phyloP scores from a whole-genome alignment of 2,329 filamentous ascomycete genomes.

The Zymoseptoria brevis region DNA sequence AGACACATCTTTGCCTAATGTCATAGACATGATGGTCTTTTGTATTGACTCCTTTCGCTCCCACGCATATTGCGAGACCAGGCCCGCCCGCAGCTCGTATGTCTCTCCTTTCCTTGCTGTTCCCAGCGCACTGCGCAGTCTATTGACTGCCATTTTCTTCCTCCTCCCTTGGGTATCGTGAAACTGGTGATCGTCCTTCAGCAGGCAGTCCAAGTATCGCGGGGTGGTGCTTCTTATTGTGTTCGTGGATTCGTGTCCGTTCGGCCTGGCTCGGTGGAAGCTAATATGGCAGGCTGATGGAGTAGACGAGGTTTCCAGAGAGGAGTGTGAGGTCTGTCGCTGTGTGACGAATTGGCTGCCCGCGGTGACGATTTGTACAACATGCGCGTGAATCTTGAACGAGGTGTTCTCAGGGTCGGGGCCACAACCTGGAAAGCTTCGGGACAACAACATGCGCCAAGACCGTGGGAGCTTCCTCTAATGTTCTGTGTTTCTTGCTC shows the following conservation, averaged over 20 bases:
- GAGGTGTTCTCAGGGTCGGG: background rate
- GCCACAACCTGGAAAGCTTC: background rate
- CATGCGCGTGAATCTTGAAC: background rate
- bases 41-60: constrained; percentile 98
- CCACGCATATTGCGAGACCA: constrained; percentile 98
- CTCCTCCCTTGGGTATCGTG: constrained; percentile 2
- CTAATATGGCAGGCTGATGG: background rate
- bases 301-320: too few relatives aligned
- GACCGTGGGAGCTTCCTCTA: background rate
- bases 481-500: background rate
- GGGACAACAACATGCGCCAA: background rate
- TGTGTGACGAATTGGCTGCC: background rate
- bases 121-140: constrained; percentile 88
- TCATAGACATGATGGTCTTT: constrained; percentile 99
- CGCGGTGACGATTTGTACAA: background rate
- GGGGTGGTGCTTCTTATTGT: background rate
- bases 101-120: constrained; percentile 94
- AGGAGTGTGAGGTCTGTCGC: background rate
- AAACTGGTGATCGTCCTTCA: background rate
- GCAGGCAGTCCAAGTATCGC: background rate
- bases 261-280: background rate
- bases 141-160: constrained; percentile 77
- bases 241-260: background rate
- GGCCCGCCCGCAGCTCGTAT: constrained; percentile 87
- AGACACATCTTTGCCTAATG: constrained; percentile 94